A percentile compares a stretch with the other conserved stretches of the same genome.
Conservation (phyloP, 441 rosid genomes). For the Erodium trifolium region DNA sequence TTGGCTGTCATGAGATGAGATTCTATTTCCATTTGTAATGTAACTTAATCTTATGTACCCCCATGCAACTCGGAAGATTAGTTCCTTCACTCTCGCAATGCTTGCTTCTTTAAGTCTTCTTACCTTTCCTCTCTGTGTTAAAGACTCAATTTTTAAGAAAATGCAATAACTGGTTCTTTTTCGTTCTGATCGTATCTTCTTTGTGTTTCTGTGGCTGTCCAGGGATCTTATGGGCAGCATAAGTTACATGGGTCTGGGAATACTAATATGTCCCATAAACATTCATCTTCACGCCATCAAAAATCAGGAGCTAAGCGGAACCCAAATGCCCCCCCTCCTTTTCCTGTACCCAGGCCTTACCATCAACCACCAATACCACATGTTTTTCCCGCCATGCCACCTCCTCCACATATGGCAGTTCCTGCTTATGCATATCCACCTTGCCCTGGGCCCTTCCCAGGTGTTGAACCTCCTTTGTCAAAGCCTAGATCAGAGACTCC, state of each 20-base stretch:
- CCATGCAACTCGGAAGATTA: not conserved
- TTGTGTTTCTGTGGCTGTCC: slow-evolving; percentile 20
- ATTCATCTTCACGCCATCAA: slow-evolving; percentile 46
- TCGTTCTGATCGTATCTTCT: slow-evolving; percentile 5
- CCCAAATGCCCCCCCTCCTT: slow-evolving; percentile 47
- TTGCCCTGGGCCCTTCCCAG: slow-evolving; percentile 54
- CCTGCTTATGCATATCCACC: slow-evolving; percentile 56
- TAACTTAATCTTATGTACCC: not conserved
- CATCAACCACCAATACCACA: slow-evolving; percentile 44
- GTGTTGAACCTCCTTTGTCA: slow-evolving; percentile 43
- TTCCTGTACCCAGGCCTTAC: slow-evolving; percentile 43
- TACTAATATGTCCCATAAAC: slow-evolving; percentile 40
- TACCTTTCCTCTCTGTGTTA: not conserved
- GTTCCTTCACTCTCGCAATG: not conserved
- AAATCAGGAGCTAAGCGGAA: slow-evolving; percentile 56
- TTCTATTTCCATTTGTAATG: slow-evolving; percentile 2
- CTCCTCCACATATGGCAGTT: slow-evolving; percentile 54
- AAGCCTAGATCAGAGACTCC: slow-evolving; percentile 53
- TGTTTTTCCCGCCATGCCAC: slow-evolving; percentile 51
- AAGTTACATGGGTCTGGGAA: slow-evolving; percentile 51
- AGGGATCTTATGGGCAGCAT: slow-evolving; percentile 49
- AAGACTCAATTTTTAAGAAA: no score
- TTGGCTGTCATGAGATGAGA: not conserved
- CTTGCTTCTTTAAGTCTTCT: not conserved
- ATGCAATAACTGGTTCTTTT: slow-evolving; percentile 9